Evolutionary conservation across 2,329 filamentous ascomycete species (phyloP), one percentile per base, ranked within the genome.

Genomic region (Fusarium sacchari): DNA sequence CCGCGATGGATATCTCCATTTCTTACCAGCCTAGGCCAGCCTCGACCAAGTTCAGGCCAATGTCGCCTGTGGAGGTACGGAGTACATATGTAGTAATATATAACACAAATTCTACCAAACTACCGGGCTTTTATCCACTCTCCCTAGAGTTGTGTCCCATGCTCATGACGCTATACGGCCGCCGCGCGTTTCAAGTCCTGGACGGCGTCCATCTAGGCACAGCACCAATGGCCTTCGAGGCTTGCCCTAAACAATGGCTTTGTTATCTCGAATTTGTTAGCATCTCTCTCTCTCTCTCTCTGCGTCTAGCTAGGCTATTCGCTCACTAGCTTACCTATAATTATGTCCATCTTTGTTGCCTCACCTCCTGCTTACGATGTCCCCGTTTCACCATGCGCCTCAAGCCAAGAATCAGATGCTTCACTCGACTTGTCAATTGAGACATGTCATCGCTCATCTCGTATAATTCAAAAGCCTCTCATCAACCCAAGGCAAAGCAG

Each of bases 141-240:
- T 40, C 40, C 40, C 40, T 46, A 28, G 40, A 42, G 62, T 49
- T 58, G 46, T 53, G 57, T 49, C n/a, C 59, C 42, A 58, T 36
- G 37, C 47, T 47, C 42, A 53, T 55, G 20, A 44, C 70, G 68
- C 71, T 73, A 68, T 56, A 43, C 40, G 59, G 42, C 60, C 60
- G 65, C 74, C 68, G 73, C 67, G 72, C 66, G 76, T 78, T 78
- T 78, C 76, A 77, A 72, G 64, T 75, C 39, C 55, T 46, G 70
- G 72, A 75, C 75, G 59, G 74, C 67, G 73, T 55, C 74, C 71
- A 53, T 40, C 34, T 55, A 40, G 34, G 10, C 47, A 55, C 60
- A 44, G 49, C 58, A 44, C 46, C 43, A 67, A 67, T 53, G 26
- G 47, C 60, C 39, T 53, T 36, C 14, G 28, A 55, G 34, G 20